A percentile compares a stretch with the other conserved stretches of the same genome.
Evolutionary conservation across 495 filamentous ascomycete genomes (phyloP).

Genomic region (Aspergillus baeticus): DNA sequence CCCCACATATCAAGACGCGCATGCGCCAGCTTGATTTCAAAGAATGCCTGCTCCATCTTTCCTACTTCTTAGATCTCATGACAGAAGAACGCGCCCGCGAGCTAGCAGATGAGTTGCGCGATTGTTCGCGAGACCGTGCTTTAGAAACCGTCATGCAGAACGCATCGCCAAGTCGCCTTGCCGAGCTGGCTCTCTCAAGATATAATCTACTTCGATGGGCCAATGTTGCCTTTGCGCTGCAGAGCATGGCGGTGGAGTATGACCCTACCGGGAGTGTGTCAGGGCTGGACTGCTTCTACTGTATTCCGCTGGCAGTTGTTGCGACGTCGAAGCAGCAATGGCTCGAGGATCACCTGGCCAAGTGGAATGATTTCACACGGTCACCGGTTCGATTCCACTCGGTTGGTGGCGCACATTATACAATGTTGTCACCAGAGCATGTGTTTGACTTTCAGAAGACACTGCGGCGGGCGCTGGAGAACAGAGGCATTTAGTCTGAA

Average conservation of each 20-base stretch:
- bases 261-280: conserved; percentile 44
- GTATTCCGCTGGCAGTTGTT: conserved; percentile 37
- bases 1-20: conserved; percentile 52
- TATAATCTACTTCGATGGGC: conserved; percentile 31
- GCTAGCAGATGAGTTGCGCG: too few relatives aligned
- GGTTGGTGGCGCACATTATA: conserved; percentile 27
- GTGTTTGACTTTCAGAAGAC: conserved; percentile 21
- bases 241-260: conserved; percentile 49
- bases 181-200: too few relatives aligned
- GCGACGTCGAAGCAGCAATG: conserved; percentile 43
- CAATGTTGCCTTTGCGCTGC: conserved; percentile 38
- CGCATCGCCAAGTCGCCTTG: conserved; percentile 13
- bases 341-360: conserved; percentile 34
- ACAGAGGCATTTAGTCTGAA: too few relatives aligned
- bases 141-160: too few relatives aligned
- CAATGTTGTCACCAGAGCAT: conserved; percentile 22
- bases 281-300: conserved; percentile 51
- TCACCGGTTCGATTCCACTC: conserved; percentile 14
- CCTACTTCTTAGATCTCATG: conserved; percentile 48
- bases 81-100: conserved; percentile 31
- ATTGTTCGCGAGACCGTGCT: too few relatives aligned
- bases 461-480: conserved; percentile 15
- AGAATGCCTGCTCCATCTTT: conserved; percentile 44
- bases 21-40: conserved; percentile 51
- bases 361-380: conserved; percentile 44